Evolutionary conservation across 1,284 basidiomycete genomes (phyloP).

Genomic region (Polyporus tsugae): DNA sequence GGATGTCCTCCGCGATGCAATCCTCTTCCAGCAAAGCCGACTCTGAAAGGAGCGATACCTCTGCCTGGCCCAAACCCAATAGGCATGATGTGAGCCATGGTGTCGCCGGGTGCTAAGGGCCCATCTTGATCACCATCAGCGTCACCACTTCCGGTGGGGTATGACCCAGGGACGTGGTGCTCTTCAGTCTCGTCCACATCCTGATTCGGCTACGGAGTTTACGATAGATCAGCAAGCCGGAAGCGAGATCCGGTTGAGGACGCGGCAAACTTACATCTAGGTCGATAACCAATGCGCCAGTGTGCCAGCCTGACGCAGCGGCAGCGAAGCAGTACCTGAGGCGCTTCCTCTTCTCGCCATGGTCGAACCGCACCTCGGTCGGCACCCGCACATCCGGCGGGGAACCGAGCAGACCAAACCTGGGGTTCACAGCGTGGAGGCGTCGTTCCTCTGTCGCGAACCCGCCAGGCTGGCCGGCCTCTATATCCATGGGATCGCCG

Average conservation of each 20-base stretch:
- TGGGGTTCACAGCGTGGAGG: constrained; percentile 41
- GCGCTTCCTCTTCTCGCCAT: constrained; percentile 53
- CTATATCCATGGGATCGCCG: constrained; percentile 68
- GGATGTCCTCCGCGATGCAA: constrained; percentile 16
- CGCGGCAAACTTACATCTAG: constrained; percentile 56
- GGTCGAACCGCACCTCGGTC: constrained; percentile 75
- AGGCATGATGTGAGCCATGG: constrained; percentile 21
- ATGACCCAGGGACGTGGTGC: constrained; percentile 29
- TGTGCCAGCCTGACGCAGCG: constrained; percentile 88
- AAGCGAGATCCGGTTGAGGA: neutral
- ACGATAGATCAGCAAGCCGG: neutral
- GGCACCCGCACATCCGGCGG: constrained; percentile 66
- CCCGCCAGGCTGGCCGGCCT: constrained; percentile 67
- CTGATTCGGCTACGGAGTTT: constrained; percentile 23
- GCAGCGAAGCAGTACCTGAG: constrained; percentile 80
- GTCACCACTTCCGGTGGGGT: constrained; percentile 6
- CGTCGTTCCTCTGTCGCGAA: constrained; percentile 52
- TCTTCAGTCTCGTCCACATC: constrained; percentile 18
- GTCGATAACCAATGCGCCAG: constrained; percentile 86
- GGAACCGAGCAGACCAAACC: constrained; percentile 35
- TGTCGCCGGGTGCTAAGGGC: neutral
- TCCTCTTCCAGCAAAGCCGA: constrained; percentile 33
- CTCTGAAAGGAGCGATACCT: constrained; percentile 19
- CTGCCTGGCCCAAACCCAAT: constrained; percentile 17
- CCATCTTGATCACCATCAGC: neutral